Conservation (phyloP, 768 basidiomycete species). For the Psilocybe tampanensis region DNA sequence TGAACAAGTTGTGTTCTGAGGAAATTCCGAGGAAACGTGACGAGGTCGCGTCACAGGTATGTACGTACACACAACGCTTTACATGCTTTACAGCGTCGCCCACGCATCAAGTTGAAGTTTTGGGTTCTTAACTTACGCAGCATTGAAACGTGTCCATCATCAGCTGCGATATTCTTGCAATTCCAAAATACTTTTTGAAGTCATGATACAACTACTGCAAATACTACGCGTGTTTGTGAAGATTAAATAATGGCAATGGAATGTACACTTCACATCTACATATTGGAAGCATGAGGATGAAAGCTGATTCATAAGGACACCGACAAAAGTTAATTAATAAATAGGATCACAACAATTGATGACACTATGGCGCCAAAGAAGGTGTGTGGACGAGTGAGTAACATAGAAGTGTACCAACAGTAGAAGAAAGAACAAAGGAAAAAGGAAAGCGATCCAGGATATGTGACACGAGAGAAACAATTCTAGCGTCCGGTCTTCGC, state of each 20-base stretch:
- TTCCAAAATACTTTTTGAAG: not conserved
- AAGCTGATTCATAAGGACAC: not conserved
- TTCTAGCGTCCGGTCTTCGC: slow-evolving; percentile 46
- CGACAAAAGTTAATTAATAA: slow-evolving; percentile 16
- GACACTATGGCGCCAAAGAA: slow-evolving; percentile 10
- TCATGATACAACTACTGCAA: not conserved
- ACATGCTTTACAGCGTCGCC: too few relatives aligned
- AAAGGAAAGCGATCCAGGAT: not conserved
- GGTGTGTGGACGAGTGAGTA: slow-evolving; percentile 3
- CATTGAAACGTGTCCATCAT: too few relatives aligned
- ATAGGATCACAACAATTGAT: slow-evolving; percentile 4
- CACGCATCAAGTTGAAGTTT: too few relatives aligned
- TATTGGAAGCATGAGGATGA: not conserved
- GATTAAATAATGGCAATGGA: not conserved
- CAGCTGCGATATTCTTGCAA: too few relatives aligned
- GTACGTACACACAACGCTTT: not conserved
- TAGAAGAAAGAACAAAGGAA: not conserved
- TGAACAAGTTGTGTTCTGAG: not conserved
- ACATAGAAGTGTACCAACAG: slow-evolving; percentile 1
- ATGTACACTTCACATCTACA: not conserved
- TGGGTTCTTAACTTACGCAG: not conserved
- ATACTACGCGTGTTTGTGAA: not conserved
- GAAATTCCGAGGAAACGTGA: not conserved
- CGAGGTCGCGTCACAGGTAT: not conserved
- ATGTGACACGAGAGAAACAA: not conserved